phyloP scores from a whole-genome alignment of 1,284 basidiomycete genomes.

The Boletus smithii region DNA sequence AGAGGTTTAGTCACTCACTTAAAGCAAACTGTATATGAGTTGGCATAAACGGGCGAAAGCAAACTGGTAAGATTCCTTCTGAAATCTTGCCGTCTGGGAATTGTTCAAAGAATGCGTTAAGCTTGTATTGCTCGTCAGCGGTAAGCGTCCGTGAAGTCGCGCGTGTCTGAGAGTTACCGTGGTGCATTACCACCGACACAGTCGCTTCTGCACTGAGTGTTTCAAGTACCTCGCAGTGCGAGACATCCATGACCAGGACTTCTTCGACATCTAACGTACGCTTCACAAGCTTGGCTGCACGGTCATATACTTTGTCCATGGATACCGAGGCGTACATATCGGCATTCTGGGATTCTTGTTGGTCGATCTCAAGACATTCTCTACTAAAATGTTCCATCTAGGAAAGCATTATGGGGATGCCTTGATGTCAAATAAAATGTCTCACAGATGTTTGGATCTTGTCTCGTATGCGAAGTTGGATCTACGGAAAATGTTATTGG shows the following conservation, averaged over 20 bases:
- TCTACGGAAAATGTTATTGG: slow-evolving; percentile 41
- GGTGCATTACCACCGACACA: slow-evolving; percentile 59
- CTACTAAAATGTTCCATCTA: slow-evolving; percentile 94
- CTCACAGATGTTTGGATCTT: slow-evolving; percentile 84
- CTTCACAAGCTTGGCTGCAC: slow-evolving; percentile 84
- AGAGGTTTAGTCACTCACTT: slow-evolving; percentile 45
- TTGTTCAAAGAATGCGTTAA: slow-evolving; percentile 74
- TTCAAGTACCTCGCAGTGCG: slow-evolving; percentile 86
- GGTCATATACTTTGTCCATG: slow-evolving; percentile 86
- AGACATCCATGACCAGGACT: slow-evolving; percentile 88
- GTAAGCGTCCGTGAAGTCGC: slow-evolving; percentile 51
- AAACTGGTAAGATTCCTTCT: slow-evolving; percentile 76
- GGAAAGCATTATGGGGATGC: slow-evolving; percentile 2
- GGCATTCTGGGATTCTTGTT: slow-evolving; percentile 38
- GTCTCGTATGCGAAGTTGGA: slow-evolving; percentile 87
- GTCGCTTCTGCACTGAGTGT: slow-evolving; percentile 63
- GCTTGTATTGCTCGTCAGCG: slow-evolving; percentile 65
- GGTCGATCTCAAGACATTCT: slow-evolving; percentile 91
- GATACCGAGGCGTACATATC: slow-evolving; percentile 43
- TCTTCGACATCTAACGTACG: slow-evolving; percentile 90
- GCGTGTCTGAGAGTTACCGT: slow-evolving; percentile 37
- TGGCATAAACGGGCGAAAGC: slow-evolving; percentile 77
- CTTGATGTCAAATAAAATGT: slow-evolving; percentile 5
- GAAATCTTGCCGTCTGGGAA: slow-evolving; percentile 83
- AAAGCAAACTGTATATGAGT: slow-evolving; percentile 81